Percentiles rank a stretch among this genome's conserved stretches.
phyloP scores from a whole-genome alignment of 1,139 yeast species.

The Geotrichum cucujoidarum region DNA sequence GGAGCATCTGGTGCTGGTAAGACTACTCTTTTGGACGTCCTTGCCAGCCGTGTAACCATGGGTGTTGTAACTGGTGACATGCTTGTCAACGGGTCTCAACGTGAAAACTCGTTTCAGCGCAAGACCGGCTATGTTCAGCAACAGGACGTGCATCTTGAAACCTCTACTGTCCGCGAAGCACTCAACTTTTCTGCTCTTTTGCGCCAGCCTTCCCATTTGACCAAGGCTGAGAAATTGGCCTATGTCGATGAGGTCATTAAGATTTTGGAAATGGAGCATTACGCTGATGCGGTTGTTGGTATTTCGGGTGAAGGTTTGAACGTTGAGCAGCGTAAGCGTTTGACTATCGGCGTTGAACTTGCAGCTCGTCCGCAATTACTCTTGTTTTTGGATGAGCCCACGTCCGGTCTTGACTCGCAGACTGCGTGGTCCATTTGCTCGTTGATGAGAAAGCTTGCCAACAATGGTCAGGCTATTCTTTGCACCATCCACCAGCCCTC shows the following conservation, averaged over 20 bases:
- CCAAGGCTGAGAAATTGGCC: slow-evolving; percentile 56
- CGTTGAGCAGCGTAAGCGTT: slow-evolving; percentile 81
- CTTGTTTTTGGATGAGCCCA: slow-evolving; percentile 84
- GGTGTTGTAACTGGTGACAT: slow-evolving; percentile 74
- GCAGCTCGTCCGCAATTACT: slow-evolving; percentile 82
- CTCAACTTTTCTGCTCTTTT: slow-evolving; percentile 64
- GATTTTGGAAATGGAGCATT: slow-evolving; percentile 63
- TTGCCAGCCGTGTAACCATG: slow-evolving; percentile 72
- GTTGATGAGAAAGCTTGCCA: slow-evolving; percentile 67
- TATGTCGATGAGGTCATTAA: slow-evolving; percentile 69
- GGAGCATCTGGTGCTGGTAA: slow-evolving; percentile 90
- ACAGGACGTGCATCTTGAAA: slow-evolving; percentile 67
- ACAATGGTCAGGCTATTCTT: slow-evolving; percentile 76
- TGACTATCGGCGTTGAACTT: slow-evolving; percentile 80
- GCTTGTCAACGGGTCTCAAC: slow-evolving; percentile 64
- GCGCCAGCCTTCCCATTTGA: slow-evolving; percentile 57
- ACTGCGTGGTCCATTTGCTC: slow-evolving; percentile 85
- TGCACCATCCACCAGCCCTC: slow-evolving; percentile 86
- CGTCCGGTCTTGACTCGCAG: slow-evolving; percentile 89
- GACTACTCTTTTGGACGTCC: slow-evolving; percentile 70
- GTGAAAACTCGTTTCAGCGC: slow-evolving; percentile 72
- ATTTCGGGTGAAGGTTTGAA: slow-evolving; percentile 69
- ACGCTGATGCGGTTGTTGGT: slow-evolving; percentile 81
- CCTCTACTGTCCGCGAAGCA: slow-evolving; percentile 80
- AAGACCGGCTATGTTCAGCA: slow-evolving; percentile 82